Evolutionary conservation across 2,329 filamentous ascomycete species (phyloP), one percentile per base, ranked within the genome.

Genomic region (Trichoderma breve): DNA sequence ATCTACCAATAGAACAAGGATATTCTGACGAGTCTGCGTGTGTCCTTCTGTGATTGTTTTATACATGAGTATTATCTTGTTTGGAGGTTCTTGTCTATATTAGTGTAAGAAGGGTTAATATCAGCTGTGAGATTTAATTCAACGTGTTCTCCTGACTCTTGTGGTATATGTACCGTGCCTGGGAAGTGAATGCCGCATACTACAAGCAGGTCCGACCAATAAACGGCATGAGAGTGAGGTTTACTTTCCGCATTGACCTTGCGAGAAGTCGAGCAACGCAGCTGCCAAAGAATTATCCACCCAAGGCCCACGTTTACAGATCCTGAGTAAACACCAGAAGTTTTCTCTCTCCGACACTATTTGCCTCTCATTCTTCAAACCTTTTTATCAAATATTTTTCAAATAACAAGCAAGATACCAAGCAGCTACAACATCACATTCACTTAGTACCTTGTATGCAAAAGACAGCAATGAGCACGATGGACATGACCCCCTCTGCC

Each of bases 1-100:
- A 74, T 71, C 64, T 73, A 72, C 70, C 70, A 73, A 73, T 72
- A 74, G 74, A 74, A n/a, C 55, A 74, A 73, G 66, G 66, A 71
- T 47, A 64, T 58, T 64, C 58, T 70, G 55, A 70, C 51, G 34
- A 39, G 18, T 28, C 28, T 18, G n/a, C 11, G 4, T 30, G 15
- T 30, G 30, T 24, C 21, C 21, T 24, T 53, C 11, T 24, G 21
- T 53, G 47, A 53, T 24, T 24, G 11, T 6, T 53, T 24, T 24
- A 3, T 53, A 21, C 21, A 24, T 47, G 18, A 8, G 8, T n/a
- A 11, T 47, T 47, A n/a, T 47, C 4, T 21, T 11, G 4, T 47
- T 43, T 47, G 43, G 18, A 21, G 47, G 21, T 3, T 53, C 39
- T 53, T 53, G n/a, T 53, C 9, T 21, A 53, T 21, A 24, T 24